Conservation (phyloP, 2,329 filamentous ascomycete species). For the Calonectria henricotiae region DNA sequence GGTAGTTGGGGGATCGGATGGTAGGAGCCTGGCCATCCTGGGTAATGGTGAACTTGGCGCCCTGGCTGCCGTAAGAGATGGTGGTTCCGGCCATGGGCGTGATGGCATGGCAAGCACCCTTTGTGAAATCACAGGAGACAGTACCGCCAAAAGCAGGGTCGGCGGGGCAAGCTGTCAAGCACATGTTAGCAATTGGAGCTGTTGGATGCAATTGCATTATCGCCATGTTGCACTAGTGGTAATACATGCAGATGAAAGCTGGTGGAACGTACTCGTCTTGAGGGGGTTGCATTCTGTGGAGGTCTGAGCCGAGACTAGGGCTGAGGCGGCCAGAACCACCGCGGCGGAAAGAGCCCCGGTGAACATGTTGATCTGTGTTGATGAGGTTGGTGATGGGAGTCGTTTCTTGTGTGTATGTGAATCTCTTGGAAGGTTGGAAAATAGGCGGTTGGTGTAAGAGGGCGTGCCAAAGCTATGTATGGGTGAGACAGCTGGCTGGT, state of each 20-base stretch:
- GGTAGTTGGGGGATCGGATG: conserved; percentile 86
- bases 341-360: conserved; percentile 65
- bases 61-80: conserved; percentile 66
- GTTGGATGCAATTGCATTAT: neutral
- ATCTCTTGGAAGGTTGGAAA: conserved; percentile 34
- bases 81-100: conserved; percentile 64
- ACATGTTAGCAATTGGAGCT: conserved; percentile 4
- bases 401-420: conserved; percentile 6
- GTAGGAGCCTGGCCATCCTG: conserved; percentile 78
- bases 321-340: conserved; percentile 67
- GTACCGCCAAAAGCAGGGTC: conserved; percentile 81
- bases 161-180: conserved; percentile 74
- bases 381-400: conserved; percentile 23
- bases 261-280: conserved; percentile 62
- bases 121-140: conserved; percentile 81
- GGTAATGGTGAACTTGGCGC: conserved; percentile 78
- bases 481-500: conserved; percentile 40
- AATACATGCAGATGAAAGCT: neutral
- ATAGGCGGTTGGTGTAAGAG: conserved; percentile 18
- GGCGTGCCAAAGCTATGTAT: conserved; percentile 42
- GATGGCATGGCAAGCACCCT: conserved; percentile 76
- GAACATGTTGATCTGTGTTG: conserved; percentile 55
- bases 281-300: conserved; percentile 71
- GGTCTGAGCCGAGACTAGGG: conserved; percentile 71
- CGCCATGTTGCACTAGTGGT: conserved; percentile 1